Evolutionary conservation across 2,329 filamentous ascomycete genomes (phyloP).

Genomic region (Colletotrichum tanaceti): DNA sequence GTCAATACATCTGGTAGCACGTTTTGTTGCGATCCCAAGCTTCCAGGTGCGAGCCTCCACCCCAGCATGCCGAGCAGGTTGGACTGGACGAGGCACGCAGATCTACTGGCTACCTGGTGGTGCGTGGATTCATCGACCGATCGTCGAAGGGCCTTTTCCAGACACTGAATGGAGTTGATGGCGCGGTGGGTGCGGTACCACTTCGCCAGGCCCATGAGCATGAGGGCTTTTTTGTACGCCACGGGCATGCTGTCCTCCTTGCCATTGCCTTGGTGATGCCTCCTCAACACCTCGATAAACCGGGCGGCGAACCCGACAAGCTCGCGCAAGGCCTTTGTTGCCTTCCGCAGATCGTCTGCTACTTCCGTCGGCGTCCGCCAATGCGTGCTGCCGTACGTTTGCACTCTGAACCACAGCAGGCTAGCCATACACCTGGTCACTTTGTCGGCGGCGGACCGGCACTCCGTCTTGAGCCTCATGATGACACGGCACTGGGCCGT

Average conservation of each 20-base stretch:
- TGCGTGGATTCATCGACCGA: neutral
- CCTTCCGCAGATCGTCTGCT: neutral
- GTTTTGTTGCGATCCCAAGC: conserved; percentile 9
- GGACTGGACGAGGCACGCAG: neutral
- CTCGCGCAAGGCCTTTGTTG: neutral
- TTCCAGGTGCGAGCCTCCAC: conserved; percentile 14
- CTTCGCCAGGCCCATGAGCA: conserved; percentile 12
- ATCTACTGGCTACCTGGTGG: neutral
- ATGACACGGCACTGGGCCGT: conserved; percentile 12
- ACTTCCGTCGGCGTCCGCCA: neutral
- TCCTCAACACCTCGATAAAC: conserved; percentile 19
- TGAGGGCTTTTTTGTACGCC: conserved; percentile 6
- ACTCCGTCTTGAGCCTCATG: neutral
- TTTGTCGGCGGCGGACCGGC: neutral
- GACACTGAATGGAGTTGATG: conserved; percentile 18
- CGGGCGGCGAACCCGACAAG: conserved; percentile 8
- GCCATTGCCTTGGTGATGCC: neutral
- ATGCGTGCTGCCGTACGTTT: neutral
- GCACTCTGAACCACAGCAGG: conserved; percentile 8
- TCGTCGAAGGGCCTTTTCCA: conserved; percentile 13
- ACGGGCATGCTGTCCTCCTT: neutral
- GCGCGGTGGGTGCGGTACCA: conserved; percentile 31
- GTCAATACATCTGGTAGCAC: conserved; percentile 8
- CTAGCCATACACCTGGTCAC: conserved; percentile 20
- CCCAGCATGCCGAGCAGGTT: conserved; percentile 25